Percentiles rank a stretch among this genome's conserved stretches.
phyloP scores from a whole-genome alignment of 2,329 filamentous ascomycete genomes.

The Fusarium pseudograminearum region DNA sequence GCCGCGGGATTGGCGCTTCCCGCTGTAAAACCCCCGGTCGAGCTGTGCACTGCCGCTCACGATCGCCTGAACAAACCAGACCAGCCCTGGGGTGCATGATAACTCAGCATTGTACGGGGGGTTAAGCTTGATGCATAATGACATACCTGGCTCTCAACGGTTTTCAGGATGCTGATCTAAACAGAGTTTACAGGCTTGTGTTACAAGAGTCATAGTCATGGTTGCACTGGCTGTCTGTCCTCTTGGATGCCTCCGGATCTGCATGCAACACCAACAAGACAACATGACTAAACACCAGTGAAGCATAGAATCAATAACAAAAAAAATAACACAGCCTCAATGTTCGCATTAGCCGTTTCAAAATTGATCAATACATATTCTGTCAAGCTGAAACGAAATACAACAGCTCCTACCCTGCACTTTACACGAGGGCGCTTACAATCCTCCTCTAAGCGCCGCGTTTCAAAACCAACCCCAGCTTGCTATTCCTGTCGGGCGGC shows the following conservation, averaged over 20 bases:
- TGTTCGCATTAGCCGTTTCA: slow-evolving; percentile 7
- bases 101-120: slow-evolving; percentile 41
- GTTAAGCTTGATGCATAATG: slow-evolving; percentile 19
- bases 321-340: not conserved
- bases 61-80: slow-evolving; percentile 29
- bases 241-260: slow-evolving; percentile 35
- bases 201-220: not conserved
- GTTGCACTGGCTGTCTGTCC: slow-evolving; percentile 4
- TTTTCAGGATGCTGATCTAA: not conserved
- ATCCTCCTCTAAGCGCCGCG: slow-evolving; percentile 27
- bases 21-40: slow-evolving; percentile 16
- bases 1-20: slow-evolving; percentile 33
- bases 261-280: slow-evolving; percentile 3
- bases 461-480: slow-evolving; percentile 29
- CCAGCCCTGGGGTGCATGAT: not conserved
- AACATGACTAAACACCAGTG: not conserved
- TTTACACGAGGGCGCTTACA: slow-evolving; percentile 29
- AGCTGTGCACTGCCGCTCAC: slow-evolving; percentile 36
- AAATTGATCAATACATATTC: not conserved
- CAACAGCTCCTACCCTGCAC: not conserved
- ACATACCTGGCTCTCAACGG: slow-evolving; percentile 6
- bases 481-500: slow-evolving; percentile 23
- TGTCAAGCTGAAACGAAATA: slow-evolving; percentile 19
- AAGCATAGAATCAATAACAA: not conserved
- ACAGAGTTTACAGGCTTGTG: not conserved